Evolutionary conservation across 1,284 basidiomycete genomes (phyloP), one percentile per base, ranked within the genome.

Genomic region (Marasmius fiardii): DNA sequence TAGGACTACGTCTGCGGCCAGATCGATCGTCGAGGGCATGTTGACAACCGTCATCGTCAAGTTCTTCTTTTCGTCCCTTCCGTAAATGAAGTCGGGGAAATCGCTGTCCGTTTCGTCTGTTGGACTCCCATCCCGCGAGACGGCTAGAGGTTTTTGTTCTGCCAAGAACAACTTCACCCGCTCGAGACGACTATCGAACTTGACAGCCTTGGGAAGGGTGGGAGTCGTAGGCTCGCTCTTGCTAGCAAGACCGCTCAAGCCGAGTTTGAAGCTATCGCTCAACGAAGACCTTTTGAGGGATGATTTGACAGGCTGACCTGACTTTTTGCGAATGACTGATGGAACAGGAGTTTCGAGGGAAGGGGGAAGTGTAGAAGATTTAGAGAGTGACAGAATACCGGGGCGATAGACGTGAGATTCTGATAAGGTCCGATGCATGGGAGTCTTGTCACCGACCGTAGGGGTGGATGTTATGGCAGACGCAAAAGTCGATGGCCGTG

Each of bases 131-230:
- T 93, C 88, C 50, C 95, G 84, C 20, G 90, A 93, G 16, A 99
- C 95, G 1, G 95, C 95, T 11, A 91, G 79, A 0, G 95, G 96
- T 70, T 93, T 93, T 71, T 98, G 95, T 71, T 93, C 90, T 26
- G 94, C 88, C 53, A 95, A 76, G 76, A 98, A 98, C 53, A 96
- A 80, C 72, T 95, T 95, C 64, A 98, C 90, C 59, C 89, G 88
- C 70, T 97, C 95, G 54, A 98, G 83, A 67, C 95, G 83, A 5
- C 87, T 71, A 72, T 97, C 93, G 62, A 99, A 99, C 67, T 98
- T 93, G 8, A 99, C 96, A 34, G 84, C 86, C 71, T 96, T 96
- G 71, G 80, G 62, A 61, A 77, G 71, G 54, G 79, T 80, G 43
- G 85, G 82, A 41, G 85, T 83, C 39, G 70, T 74, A 6, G 86